Evolutionary conservation across 495 filamentous ascomycete species (phyloP), one percentile per base, ranked within the genome.

Genomic region (Aspergillus bridgeri): DNA sequence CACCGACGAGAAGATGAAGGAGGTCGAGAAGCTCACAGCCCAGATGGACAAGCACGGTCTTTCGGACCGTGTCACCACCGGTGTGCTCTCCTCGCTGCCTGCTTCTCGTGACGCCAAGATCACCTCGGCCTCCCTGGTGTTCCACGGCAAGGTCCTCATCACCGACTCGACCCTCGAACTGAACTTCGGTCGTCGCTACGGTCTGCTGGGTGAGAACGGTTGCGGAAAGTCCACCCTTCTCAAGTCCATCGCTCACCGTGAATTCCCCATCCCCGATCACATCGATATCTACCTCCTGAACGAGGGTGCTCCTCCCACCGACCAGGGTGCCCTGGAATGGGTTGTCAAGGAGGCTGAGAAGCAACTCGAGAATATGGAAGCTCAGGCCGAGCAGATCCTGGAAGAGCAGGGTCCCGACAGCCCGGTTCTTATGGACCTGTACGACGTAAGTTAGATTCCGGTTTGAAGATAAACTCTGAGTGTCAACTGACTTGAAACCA

Each of bases 221-320:
- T 99, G 94, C 68, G 94, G 94, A 68, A 99, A 99, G 79, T 96
- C 92, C 60, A 99, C 94, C 11, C 75, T 98, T 0, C 83, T 99
- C 64, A 98, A 97, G 82, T 86, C 94, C 57, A 96, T 99, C 73
- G 88, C 87, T 65, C 85, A 84, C 65, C 89, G 95, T 69, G 94
- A 99, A 75, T 99, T 85, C 69, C 94, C 94, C 27, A 88, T 99
- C 65, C 94, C 94, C 48, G 92, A 97, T 4, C 93, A 97, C 73
- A 81, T 98, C 74, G 94, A 99, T 79, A 95, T 99, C 73, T 99
- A 99, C 77, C 85, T 99, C 21, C 79, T 99, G 60, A 98, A 99
- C 76, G 91, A 99, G 71, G 95, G 95, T 73, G 94, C 94, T n/a
- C 91, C 91, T 20, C 86, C 88, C 24, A 89, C 81, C 55, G 90